Evolutionary conservation across 257 asterid species (phyloP), one percentile per base, ranked within the genome.

Genomic region (Solanum paucissectum): DNA sequence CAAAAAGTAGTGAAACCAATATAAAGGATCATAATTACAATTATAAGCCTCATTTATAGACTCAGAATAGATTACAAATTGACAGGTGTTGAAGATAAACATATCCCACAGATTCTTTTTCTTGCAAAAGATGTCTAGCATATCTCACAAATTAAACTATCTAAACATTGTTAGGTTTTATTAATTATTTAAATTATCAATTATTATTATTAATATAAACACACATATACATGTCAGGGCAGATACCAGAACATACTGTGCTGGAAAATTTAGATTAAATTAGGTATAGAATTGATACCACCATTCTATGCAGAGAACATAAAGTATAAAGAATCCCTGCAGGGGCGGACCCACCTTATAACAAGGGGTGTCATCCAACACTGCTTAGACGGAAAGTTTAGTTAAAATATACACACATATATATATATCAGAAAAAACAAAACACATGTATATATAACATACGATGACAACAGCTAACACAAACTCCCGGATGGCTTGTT

Each of bases 1-100:
- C 82, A 86, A 90, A 90, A 88, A 92, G 86, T n/a, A 36, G 68
- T 55, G 55, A 11, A 86, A 73, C 37, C 6, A 46, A 81, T 81
- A 29, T 46, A 81, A 27, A 81, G 68, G 85, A 81, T 81, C 68
- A 81, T 81, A 81, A 81, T 81, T 32, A 81, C 42, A 81, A 46
- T 81, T 9, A 81, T 20, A 23, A 27, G 85, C 69, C 62, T 46
- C 42, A 46, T 81, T 46, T 29, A 18, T 46, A 81, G 40, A 29
- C 42, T 46, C 4, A 12, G 68, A 27, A 81, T 29, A 46, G 29
- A 27, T 29, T 81, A 46, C 38, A 81, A 46, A 81, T 18, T 46
- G 85, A 81, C 85, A 81, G 68, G 21, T 29, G 52, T 32, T 38
- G 21, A 29, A 46, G n/a, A 33, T 40, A 49, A 81, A 81, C 40